Evolutionary conservation across 169 alveolate species (phyloP).

Genomic region (Ichthyophthirius multifiliis): DNA sequence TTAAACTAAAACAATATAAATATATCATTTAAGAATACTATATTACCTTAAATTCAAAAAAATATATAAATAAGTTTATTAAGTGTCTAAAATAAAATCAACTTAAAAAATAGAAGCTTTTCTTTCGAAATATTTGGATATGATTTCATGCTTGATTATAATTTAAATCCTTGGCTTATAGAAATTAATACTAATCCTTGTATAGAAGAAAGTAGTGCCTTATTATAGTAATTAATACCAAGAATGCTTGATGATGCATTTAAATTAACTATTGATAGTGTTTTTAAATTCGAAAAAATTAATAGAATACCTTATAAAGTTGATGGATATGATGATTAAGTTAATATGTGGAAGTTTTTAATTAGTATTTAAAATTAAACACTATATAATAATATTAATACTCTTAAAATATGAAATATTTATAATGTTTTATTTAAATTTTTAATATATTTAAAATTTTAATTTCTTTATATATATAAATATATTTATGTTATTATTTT

Average conservation of each 20-base stretch:
- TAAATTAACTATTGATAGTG: conserved; percentile 58
- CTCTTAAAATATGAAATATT: no score
- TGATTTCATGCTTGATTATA: conserved; percentile 80
- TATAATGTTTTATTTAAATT: no score
- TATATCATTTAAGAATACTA: conserved; percentile 9
- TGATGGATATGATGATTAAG: neutral
- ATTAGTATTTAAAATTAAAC: no score
- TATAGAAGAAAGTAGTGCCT: conserved; percentile 65
- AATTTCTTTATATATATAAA: no score
- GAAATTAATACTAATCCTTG: conserved; percentile 80
- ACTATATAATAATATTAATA: no score
- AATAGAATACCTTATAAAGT: neutral
- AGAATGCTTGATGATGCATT: conserved; percentile 72
- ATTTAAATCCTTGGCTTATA: conserved; percentile 65
- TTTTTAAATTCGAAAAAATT: conserved; percentile 22
- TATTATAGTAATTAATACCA: conserved; percentile 58
- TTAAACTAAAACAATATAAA: conserved; percentile 1
- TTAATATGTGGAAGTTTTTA: neutral
- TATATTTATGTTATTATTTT: no score
- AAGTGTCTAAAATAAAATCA: conserved; percentile 18
- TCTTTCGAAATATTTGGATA: conserved; percentile 75
- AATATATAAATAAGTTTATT: conserved; percentile 13
- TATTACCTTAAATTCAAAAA: conserved; percentile 47
- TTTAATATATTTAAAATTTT: no score
- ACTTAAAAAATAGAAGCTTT: conserved; percentile 23